phyloP scores from a whole-genome alignment of 2,329 filamentous ascomycete genomes.

The Aspergillus udagawae region DNA sequence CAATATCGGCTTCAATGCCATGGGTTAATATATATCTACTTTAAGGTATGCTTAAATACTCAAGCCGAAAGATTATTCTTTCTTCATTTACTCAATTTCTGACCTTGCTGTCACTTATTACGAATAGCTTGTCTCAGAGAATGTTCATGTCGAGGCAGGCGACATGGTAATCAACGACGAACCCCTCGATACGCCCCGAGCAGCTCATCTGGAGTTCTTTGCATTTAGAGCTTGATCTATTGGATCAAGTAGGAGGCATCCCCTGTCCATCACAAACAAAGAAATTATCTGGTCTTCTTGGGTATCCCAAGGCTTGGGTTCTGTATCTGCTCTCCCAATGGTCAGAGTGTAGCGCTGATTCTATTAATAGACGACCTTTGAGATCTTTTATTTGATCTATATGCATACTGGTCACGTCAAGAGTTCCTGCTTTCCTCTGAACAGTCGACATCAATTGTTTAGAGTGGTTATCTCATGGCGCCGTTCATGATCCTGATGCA shows the following conservation, averaged over 20 bases:
- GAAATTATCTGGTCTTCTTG: background rate
- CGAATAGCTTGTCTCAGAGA: background rate
- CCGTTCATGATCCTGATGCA: background rate
- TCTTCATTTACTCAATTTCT: background rate
- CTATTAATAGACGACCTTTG: background rate
- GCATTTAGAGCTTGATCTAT: background rate
- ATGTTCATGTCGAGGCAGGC: background rate
- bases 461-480: background rate
- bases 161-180: background rate
- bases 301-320: background rate
- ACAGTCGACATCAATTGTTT: background rate
- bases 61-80: background rate
- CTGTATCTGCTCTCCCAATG: background rate
- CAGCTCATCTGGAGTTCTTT: background rate
- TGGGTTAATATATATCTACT: background rate
- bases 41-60: background rate
- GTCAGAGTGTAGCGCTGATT: background rate
- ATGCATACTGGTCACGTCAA: background rate
- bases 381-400: background rate
- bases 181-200: background rate
- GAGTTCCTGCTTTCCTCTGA: background rate
- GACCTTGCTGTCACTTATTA: background rate
- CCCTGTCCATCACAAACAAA: background rate
- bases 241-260: background rate
- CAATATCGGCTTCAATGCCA: background rate